These are phyloP conservation scores for Magnusiomyces ingens DNA, from an alignment of 1,139 yeast species.

Conservation along the genomic window DNA sequence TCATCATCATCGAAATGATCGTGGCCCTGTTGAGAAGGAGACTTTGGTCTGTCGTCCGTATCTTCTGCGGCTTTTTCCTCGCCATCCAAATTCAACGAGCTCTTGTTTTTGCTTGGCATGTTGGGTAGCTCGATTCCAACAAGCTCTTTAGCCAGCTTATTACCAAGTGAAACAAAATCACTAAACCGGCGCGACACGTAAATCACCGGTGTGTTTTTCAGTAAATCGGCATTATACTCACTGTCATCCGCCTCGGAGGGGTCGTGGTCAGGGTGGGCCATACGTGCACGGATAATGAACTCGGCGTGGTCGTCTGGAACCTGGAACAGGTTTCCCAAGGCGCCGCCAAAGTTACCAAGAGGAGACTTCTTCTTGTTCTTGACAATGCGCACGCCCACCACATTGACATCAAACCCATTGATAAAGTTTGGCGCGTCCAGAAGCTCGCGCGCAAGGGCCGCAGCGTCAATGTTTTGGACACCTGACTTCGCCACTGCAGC, in stretches of 20 bases:
- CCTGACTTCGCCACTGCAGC: slow-evolving; percentile 49
- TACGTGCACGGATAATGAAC: slow-evolving; percentile 29
- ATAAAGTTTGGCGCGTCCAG: slow-evolving; percentile 40
- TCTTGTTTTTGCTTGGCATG: slow-evolving; percentile 53
- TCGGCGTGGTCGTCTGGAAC: slow-evolving; percentile 31
- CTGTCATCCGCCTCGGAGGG: slow-evolving; percentile 12
- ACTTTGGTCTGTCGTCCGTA: neutral
- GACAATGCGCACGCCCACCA: slow-evolving; percentile 50
- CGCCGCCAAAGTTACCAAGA: slow-evolving; percentile 1
- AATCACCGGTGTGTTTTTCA: slow-evolving; percentile 35
- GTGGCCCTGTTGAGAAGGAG: slow-evolving; percentile 18
- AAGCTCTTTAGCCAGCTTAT: slow-evolving; percentile 44
- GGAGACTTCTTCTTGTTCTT: slow-evolving; percentile 1
- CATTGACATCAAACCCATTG: slow-evolving; percentile 56
- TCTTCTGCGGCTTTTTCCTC: no score
- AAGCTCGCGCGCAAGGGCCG: slow-evolving; percentile 31
- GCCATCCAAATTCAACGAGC: slow-evolving; percentile 14
- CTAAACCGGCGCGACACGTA: slow-evolving; percentile 57
- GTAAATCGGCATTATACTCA: slow-evolving; percentile 4
- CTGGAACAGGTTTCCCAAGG: slow-evolving; percentile 21
- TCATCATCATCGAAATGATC: slow-evolving; percentile 13
- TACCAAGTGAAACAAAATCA: slow-evolving; percentile 56
- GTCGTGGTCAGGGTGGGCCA: slow-evolving; percentile 23
- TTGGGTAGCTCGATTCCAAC: slow-evolving; percentile 69
- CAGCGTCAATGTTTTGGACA: slow-evolving; percentile 42